Base-by-base conservation (phyloP, 805 yeast genomes). In the Pichia exigua region DNA sequence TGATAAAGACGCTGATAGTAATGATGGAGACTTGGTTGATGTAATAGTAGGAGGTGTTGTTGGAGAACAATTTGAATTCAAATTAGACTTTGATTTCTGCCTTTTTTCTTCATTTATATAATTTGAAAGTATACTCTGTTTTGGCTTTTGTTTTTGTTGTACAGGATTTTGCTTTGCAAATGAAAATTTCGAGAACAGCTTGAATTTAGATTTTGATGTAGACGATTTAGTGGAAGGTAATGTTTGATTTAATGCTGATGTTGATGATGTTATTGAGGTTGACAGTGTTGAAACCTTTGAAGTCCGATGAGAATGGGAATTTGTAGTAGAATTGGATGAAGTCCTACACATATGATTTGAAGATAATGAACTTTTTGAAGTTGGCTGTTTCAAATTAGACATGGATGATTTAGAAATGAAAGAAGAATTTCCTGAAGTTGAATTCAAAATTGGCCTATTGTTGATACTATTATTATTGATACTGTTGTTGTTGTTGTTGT, bases 101-200 rank as follows among this genome's bases (percentile, higher is more conserved):
- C 11, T 28, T 15, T 35, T 26, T 32, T 54, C 58, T 12, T 53
- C 51, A 41, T 58, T 59, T 40, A 60, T 47, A 22, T 59, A 55
- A 24, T 58, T 46, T 15, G 66, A 62, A 21, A 63, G 52, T 27
- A 56, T 59, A 47, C 63, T 61, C 47, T 53, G 45, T 15, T 46
- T 53, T 2, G 56, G 46, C 11, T 51, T 49, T 0, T 54, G 41
- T 15, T 48, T 45, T 10, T 52, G 54, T 24, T 53, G 50, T 13
- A 61, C 54, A 11, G 53, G 46, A 24, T 54, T 28, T 44, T 61
- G 64, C 44, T 65, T 65, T 12, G 66, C 52, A 47, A 65, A 65
- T 11, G 66, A 62, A 15, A 63, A 57, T 50, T 64, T 51, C 26
- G 64, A 62, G 11, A 63, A 60, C 10, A 63, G 49, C 28, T 50